phyloP scores from a whole-genome alignment of 345 rosid genomes.

The Salix brachista region DNA sequence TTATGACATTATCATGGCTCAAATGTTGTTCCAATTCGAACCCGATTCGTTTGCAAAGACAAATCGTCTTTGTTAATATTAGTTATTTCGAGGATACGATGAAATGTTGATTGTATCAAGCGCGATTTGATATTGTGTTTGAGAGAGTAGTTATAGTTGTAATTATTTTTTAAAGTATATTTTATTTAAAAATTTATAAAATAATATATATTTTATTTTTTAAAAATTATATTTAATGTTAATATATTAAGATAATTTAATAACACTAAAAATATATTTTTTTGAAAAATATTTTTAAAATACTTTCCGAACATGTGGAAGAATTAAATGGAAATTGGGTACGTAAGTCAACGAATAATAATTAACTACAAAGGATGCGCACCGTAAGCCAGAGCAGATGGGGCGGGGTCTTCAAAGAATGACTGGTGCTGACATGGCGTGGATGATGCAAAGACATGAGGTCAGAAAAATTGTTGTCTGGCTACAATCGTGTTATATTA shows the following conservation, averaged over 20 bases:
- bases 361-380: not conserved
- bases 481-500: not conserved
- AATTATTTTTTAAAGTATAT: too few species aligned
- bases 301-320: too few species aligned
- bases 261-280: too few species aligned
- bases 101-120: not conserved
- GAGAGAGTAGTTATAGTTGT: rapidly evolving
- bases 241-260: too few species aligned
- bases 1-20: not conserved
- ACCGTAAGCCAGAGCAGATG: not conserved
- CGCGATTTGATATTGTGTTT: not conserved
- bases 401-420: not conserved
- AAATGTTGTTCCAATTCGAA: not conserved
- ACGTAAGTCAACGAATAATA: not conserved
- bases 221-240: too few species aligned
- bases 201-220: too few species aligned
- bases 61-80: not conserved
- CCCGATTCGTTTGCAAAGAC: not conserved
- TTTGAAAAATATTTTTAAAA: too few species aligned
- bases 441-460: not conserved
- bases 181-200: too few species aligned
- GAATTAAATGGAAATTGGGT: not conserved
- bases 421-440: not conserved
- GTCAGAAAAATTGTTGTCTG: not conserved
- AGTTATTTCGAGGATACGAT: not conserved